Evolutionary conservation across 257 asterid species (phyloP).

Genomic region (Lithospermum erythrorhizon): DNA sequence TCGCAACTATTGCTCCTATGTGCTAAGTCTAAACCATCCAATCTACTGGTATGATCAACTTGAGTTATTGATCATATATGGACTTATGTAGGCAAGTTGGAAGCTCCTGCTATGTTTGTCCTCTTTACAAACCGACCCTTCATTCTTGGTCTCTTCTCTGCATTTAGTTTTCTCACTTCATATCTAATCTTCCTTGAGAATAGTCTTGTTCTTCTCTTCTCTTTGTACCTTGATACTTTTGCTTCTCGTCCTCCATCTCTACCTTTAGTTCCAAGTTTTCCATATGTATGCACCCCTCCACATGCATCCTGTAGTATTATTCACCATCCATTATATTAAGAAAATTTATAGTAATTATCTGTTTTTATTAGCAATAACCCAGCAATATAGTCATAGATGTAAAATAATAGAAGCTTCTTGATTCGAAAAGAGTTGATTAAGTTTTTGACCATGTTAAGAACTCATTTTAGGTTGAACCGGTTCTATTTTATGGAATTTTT

Average conservation of each 20-base stretch:
- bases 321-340: too few species aligned
- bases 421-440: too few species aligned
- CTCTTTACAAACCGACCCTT: slow-evolving; percentile 74
- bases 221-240: slow-evolving; percentile 52
- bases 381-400: too few species aligned
- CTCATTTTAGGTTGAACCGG: too few species aligned
- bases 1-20: not conserved
- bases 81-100: too few species aligned
- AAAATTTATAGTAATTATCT: too few species aligned
- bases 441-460: too few species aligned
- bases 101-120: slow-evolving; percentile 15
- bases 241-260: slow-evolving; percentile 49
- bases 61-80: not conserved
- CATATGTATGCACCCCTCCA: slow-evolving; percentile 3
- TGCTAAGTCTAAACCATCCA: not conserved
- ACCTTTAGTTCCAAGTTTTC: slow-evolving; percentile 3
- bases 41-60: not conserved
- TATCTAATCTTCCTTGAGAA: slow-evolving; percentile 71
- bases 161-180: slow-evolving; percentile 68
- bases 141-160: slow-evolving; percentile 71
- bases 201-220: slow-evolving; percentile 61
- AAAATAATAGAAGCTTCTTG: too few species aligned
- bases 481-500: too few species aligned
- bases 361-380: too few species aligned
- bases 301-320: not conserved